Conservation (phyloP, 2,329 filamentous ascomycete genomes). For the Fusarium austroafricanum region DNA sequence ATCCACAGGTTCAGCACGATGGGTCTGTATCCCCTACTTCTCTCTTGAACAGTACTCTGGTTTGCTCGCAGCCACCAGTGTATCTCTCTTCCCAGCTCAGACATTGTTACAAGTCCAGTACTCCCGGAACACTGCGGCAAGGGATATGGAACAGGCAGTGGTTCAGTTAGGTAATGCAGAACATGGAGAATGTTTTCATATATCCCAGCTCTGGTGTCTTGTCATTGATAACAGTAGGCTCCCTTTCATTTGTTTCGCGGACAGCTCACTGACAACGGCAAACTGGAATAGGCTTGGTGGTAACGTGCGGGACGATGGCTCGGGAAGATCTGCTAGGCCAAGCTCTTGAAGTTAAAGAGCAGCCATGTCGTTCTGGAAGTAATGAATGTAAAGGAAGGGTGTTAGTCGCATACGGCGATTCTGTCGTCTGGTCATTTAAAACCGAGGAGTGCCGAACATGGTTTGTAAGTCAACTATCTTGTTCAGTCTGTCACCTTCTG, state of each 20-base stretch:
- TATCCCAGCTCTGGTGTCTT: conserved; percentile 61
- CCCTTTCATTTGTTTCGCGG: neutral
- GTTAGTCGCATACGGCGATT: conserved; percentile 51
- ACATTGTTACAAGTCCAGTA: conserved; percentile 59
- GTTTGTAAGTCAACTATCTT: conserved; percentile 53
- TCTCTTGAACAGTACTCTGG: conserved; percentile 58
- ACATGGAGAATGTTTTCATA: conserved; percentile 58
- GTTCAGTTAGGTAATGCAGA: conserved; percentile 53
- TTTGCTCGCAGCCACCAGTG: conserved; percentile 47
- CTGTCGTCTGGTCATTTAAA: conserved; percentile 54
- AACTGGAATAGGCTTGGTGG: conserved; percentile 48
- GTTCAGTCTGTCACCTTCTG: neutral
- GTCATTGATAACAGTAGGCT: conserved; percentile 57
- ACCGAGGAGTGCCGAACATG: conserved; percentile 57
- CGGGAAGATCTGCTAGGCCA: conserved; percentile 51
- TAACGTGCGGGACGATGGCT: conserved; percentile 57
- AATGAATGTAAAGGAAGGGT: conserved; percentile 43
- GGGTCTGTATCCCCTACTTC: conserved; percentile 62
- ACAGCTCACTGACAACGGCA: neutral
- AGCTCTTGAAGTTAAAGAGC: conserved; percentile 46
- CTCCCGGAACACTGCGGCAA: conserved; percentile 52
- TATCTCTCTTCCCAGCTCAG: conserved; percentile 54
- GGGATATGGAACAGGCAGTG: conserved; percentile 61
- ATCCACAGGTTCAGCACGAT: conserved; percentile 46
- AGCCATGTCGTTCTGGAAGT: conserved; percentile 44